Evolutionary conservation across 2,329 filamentous ascomycete genomes (phyloP).

Genomic region (Moelleriella libera): DNA sequence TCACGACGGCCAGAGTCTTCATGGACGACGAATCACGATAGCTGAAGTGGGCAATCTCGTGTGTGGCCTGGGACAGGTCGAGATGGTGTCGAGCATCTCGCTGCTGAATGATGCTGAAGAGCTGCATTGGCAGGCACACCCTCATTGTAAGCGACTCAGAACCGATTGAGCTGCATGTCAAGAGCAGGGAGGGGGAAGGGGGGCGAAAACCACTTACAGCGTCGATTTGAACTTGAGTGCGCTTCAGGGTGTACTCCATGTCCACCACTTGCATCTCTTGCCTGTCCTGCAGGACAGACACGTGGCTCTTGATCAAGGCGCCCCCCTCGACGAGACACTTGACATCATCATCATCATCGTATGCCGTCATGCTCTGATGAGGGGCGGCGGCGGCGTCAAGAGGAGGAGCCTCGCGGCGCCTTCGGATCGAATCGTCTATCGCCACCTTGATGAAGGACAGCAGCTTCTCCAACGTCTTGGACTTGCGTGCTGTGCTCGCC

Average conservation of each 20-base stretch:
- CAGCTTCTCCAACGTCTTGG: constrained; percentile 18
- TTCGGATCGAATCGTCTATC: neutral
- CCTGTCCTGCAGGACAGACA: constrained; percentile 15
- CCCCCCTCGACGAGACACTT: constrained; percentile 3
- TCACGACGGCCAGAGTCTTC: constrained; percentile 27
- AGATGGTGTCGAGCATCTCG: constrained; percentile 21
- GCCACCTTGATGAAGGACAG: constrained; percentile 14
- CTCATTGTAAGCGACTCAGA: neutral
- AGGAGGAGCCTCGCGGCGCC: neutral
- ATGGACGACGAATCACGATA: constrained; percentile 27
- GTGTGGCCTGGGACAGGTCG: constrained; percentile 12
- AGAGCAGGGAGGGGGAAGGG: too few species aligned
- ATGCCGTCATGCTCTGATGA: too few species aligned
- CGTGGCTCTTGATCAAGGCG: constrained; percentile 12
- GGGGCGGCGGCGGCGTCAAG: too few species aligned
- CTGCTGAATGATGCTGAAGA: constrained; percentile 23
- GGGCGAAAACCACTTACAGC: constrained; percentile 13
- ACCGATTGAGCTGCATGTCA: too few species aligned
- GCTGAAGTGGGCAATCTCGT: constrained; percentile 19
- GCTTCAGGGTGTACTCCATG: constrained; percentile 19
- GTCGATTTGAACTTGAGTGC: constrained; percentile 23
- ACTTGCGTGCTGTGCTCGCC: constrained; percentile 22
- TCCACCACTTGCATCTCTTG: constrained; percentile 21
- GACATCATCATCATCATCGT: too few species aligned
- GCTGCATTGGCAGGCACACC: constrained; percentile 6